A percentile compares a stretch with the other conserved stretches of the same genome.
Conservation (phyloP, 179 eudicot species). For the Beta lomatogona region DNA sequence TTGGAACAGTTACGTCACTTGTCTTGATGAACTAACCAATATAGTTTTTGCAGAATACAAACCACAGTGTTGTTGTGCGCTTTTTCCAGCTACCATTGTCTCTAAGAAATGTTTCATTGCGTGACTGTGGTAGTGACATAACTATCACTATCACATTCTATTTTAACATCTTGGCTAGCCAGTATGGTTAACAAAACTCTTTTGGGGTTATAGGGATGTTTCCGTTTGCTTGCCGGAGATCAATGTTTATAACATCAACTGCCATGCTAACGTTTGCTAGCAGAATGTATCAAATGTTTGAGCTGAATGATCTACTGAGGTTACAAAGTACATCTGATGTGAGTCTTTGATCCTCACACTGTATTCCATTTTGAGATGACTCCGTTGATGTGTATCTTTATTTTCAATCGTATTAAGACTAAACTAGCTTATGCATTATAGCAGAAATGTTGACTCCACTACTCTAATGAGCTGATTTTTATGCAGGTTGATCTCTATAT, state of each 20-base stretch:
- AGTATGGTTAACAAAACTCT: not conserved
- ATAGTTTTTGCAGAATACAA: conserved; percentile 54
- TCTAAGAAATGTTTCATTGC: conserved; percentile 64
- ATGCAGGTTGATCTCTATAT: conserved; percentile 71
- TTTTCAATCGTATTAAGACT: too few species aligned
- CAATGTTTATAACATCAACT: conserved; percentile 62
- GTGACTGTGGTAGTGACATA: conserved; percentile 51
- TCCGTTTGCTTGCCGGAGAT: conserved; percentile 72
- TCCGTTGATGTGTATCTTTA: too few species aligned
- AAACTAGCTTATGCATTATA: too few species aligned
- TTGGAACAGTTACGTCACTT: too few species aligned
- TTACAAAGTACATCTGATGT: conserved; percentile 60
- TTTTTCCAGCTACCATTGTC: conserved; percentile 90
- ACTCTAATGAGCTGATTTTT: conserved; percentile 9
- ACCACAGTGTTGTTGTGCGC: conserved; percentile 54
- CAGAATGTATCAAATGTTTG: conserved; percentile 69
- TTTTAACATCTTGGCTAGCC: not conserved
- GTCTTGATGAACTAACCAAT: conserved; percentile 7
- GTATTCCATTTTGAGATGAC: not conserved
- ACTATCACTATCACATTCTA: not conserved
- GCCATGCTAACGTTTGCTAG: conserved; percentile 88
- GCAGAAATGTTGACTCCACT: not conserved
- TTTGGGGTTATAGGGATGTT: conserved; percentile 46
- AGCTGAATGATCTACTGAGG: conserved; percentile 53
- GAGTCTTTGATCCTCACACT: conserved; percentile 34